Base-by-base conservation (phyloP, 768 basidiomycete genomes). In the Agrocybe praecox region DNA sequence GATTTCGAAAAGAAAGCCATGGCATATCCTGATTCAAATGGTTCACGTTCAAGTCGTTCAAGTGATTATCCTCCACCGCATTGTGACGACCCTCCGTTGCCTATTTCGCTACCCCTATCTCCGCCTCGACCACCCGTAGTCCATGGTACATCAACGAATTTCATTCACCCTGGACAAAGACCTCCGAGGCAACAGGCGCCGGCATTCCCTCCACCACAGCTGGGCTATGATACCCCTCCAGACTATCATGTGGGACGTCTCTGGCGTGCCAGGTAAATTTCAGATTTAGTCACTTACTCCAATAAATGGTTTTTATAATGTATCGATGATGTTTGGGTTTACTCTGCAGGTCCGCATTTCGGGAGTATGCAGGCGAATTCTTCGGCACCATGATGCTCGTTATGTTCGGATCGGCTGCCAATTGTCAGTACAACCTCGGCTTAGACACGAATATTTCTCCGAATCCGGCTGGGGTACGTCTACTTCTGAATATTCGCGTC, bases 391-490 rank as follows among this genome's bases (percentile, higher is more conserved):
- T 78, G 69, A 73, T 85, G 29, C 74, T 86, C 14, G 67, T 82
- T 47, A 76, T 84, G 52, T 79, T 86, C 56, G 84, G 84, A 19
- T 70, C 72, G 24, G 83, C 81, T 42, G 76, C 76, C 23, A 72
- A 81, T 52, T 83, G 81, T 58, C 84, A 86, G 65, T 76, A 75
- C 11, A 72, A 74, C 34, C 72, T 86, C 10, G 80, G 82, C 10
- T 64, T 65, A 9, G 72, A 71, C 49, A 19, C 75, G 1, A 62
- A 58, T 1, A 81, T 86, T 8, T 62, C 53, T 48, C 17, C 18
- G 22, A 47, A 24, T 21, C 46, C 46, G 14, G 53, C 53, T 15
- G 53, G 53, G 17, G 53, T 55, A 21, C 14, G 46, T 33, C 22
- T 36, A n/a, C 21, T n/a, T n/a, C 24, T 12, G 23, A 10, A 9